These are phyloP conservation scores for Trichosporon ovoides DNA, from an alignment of 1,284 basidiomycete genomes.

Conservation along the genomic window DNA sequence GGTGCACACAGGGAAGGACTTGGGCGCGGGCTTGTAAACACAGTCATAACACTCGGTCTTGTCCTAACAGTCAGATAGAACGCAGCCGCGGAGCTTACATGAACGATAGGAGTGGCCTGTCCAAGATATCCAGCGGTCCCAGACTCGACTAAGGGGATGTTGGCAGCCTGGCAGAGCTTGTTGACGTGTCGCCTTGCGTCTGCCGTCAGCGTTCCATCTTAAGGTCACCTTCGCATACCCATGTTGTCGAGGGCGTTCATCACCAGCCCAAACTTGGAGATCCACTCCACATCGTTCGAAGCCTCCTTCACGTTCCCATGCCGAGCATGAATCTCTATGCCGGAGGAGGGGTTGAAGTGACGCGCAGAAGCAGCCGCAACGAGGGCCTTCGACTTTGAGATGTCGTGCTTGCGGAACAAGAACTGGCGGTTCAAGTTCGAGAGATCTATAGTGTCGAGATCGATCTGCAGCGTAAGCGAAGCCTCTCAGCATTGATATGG, in stretches of 20 bases:
- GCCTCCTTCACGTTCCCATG: constrained; percentile 95
- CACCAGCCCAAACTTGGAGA: constrained; percentile 82
- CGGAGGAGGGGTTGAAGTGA: constrained; percentile 73
- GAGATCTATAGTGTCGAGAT: constrained; percentile 97
- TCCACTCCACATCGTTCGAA: constrained; percentile 86
- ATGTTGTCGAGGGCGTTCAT: constrained; percentile 95
- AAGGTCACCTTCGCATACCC: constrained; percentile 53
- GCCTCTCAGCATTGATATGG: neutral
- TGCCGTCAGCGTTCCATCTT: constrained; percentile 18
- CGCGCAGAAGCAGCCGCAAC: constrained; percentile 85
- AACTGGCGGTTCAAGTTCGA: constrained; percentile 98
- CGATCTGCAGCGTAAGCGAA: constrained; percentile 56
- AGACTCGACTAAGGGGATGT: constrained; percentile 87
- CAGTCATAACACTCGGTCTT: constrained; percentile 89
- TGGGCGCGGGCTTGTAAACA: constrained; percentile 79
- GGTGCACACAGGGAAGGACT: constrained; percentile 95
- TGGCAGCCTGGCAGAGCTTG: constrained; percentile 89
- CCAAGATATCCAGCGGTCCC: constrained; percentile 95
- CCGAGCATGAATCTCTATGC: constrained; percentile 76
- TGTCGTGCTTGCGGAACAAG: constrained; percentile 93
- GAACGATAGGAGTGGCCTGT: constrained; percentile 56
- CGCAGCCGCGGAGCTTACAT: constrained; percentile 32
- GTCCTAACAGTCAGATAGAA: constrained; percentile 54
- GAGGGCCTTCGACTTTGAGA: constrained; percentile 91
- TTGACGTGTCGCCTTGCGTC: constrained; percentile 92